These are phyloP conservation scores for Termitomyces heimii DNA, from an alignment of 768 basidiomycete genomes.

Conservation along the genomic window DNA sequence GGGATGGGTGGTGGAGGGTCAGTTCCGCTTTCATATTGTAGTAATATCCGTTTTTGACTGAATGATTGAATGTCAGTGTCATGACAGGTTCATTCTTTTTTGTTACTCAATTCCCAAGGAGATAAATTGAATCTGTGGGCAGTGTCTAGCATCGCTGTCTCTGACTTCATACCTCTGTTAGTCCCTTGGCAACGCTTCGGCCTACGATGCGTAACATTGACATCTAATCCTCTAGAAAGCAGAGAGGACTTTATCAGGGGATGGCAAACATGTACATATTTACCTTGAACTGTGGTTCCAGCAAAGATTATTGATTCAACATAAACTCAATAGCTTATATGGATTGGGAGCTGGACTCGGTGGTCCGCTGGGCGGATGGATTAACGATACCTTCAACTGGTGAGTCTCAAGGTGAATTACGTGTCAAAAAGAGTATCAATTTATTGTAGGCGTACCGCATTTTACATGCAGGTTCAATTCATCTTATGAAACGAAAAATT, in stretches of 20 bases:
- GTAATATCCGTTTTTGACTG: conserved; percentile 17
- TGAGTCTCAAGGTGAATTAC: conserved; percentile 28
- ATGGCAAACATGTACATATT: conserved; percentile 74
- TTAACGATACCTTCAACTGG: conserved; percentile 86
- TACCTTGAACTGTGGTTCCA: background rate
- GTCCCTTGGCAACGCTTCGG: conserved; percentile 20
- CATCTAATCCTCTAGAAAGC: conserved; percentile 45
- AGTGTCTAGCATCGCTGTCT: conserved; percentile 82
- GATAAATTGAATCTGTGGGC: conserved; percentile 19
- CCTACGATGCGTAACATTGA: conserved; percentile 2
- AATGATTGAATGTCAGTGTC: conserved; percentile 42
- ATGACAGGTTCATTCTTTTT: conserved; percentile 63
- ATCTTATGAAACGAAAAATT: background rate
- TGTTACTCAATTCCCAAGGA: conserved; percentile 10
- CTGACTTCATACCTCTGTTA: conserved; percentile 86
- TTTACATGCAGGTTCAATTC: conserved; percentile 70
- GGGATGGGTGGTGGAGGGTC: conserved; percentile 93
- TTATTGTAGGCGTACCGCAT: conserved; percentile 69
- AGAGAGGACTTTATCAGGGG: conserved; percentile 89
- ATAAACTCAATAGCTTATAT: conserved; percentile 48
- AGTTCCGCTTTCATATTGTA: conserved; percentile 25
- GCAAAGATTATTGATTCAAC: background rate
- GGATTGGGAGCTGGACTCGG: conserved; percentile 80
- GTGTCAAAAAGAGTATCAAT: conserved; percentile 4
- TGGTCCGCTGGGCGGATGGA: conserved; percentile 78